Evolutionary conservation across 75 land plant genomes (phyloP).

Genomic region (Pinus albicaulis): DNA sequence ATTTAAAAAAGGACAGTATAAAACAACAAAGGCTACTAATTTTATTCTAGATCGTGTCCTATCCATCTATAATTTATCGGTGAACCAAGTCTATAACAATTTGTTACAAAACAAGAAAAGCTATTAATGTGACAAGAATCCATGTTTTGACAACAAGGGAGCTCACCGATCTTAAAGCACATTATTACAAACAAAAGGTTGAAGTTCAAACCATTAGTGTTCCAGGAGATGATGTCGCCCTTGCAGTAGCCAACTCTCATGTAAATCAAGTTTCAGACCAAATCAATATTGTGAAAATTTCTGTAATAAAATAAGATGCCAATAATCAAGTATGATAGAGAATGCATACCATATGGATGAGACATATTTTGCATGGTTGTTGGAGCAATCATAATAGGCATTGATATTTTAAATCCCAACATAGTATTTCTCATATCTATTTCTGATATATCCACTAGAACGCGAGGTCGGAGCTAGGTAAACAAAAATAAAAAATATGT

Average conservation of each 20-base stretch:
- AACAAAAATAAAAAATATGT: neutral
- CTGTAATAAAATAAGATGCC: neutral
- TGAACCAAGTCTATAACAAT: too few relatives aligned
- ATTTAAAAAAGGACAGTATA: too few relatives aligned
- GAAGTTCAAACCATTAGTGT: constrained; percentile 75
- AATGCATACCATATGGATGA: constrained; percentile 80
- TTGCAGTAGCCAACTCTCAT: constrained; percentile 89
- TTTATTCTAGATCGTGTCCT: too few relatives aligned
- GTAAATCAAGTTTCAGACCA: neutral
- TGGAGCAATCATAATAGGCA: constrained; percentile 98
- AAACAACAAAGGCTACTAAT: too few relatives aligned
- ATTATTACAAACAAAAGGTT: neutral
- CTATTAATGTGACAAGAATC: too few relatives aligned
- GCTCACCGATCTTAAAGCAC: too few relatives aligned
- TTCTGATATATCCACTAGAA: constrained; percentile 75
- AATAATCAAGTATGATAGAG: neutral
- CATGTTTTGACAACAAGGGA: too few relatives aligned
- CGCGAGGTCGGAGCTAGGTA: constrained; percentile 84
- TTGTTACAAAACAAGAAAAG: too few relatives aligned
- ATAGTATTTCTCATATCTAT: constrained; percentile 76
- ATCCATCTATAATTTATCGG: too few relatives aligned
- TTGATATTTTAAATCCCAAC: constrained; percentile 86
- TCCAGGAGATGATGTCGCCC: constrained; percentile 76
- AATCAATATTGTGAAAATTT: neutral
- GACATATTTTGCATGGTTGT: constrained; percentile 96